Conservation (phyloP, 495 filamentous ascomycete species). For the Achaetomiella virescens region DNA sequence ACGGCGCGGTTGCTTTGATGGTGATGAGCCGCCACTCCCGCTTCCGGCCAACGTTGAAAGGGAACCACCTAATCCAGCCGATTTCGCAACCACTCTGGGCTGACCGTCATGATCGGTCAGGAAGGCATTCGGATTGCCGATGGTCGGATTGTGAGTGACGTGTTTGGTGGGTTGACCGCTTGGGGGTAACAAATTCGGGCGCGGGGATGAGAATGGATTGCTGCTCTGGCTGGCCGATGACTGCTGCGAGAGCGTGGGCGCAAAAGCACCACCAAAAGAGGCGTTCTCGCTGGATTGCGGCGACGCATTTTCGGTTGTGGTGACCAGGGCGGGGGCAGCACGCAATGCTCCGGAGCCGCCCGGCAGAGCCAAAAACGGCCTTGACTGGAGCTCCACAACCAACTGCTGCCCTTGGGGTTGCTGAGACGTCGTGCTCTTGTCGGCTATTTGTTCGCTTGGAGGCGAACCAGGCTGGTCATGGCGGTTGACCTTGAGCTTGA, state of each 20-base stretch:
- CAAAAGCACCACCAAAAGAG: neutral
- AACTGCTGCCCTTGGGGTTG: neutral
- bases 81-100: neutral
- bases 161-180: conserved; percentile 29
- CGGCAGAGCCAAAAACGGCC: neutral
- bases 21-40: conserved; percentile 24
- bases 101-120: conserved; percentile 11
- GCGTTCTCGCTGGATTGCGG: neutral
- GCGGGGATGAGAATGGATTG: conserved; percentile 41
- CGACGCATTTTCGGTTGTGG: neutral
- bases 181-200: conserved; percentile 39
- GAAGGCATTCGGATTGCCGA: neutral
- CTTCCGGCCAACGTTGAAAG: conserved; percentile 21
- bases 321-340: neutral
- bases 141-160: neutral
- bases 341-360: neutral
- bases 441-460: conserved; percentile 2
- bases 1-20: conserved; percentile 27
- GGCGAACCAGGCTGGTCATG: conserved; percentile 34
- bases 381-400: conserved; percentile 17
- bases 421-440: neutral
- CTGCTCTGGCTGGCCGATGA: conserved; percentile 10
- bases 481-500: conserved; percentile 69
- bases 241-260: neutral
- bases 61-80: conserved; percentile 11